A percentile compares a stretch with the other conserved stretches of the same genome.
phyloP scores from a whole-genome alignment of 345 rosid genomes.

The Hibiscus mutabilis region DNA sequence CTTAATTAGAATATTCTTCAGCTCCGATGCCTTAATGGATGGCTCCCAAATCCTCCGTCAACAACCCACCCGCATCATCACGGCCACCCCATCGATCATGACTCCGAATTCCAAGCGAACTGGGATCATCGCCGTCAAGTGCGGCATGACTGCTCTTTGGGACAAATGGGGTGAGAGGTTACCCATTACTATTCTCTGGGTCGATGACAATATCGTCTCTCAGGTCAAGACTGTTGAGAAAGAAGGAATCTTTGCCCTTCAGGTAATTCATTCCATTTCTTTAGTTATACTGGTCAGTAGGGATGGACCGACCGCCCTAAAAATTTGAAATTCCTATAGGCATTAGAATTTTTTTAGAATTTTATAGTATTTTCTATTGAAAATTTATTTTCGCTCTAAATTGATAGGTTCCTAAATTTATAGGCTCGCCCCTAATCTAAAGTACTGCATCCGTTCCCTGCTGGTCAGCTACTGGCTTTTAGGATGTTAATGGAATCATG shows the following conservation, averaged over 20 bases:
- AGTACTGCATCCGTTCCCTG: too few species aligned
- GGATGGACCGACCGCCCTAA: too few species aligned
- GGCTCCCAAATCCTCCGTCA: conserved; percentile 23
- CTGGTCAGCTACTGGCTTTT: background rate
- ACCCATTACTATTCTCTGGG: conserved; percentile 74
- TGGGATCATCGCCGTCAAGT: conserved; percentile 81
- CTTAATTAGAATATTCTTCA: conserved; percentile 31
- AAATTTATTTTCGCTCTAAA: too few species aligned
- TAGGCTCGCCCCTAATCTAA: too few species aligned
- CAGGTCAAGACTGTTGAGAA: conserved; percentile 90
- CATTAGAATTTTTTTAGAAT: too few species aligned
- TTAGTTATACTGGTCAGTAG: background rate
- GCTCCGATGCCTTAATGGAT: conserved; percentile 33
- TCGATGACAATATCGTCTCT: conserved; percentile 83
- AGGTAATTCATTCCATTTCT: conserved; percentile 34
- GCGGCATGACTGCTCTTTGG: conserved; percentile 89
- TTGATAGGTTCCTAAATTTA: too few species aligned
- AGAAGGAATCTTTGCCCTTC: conserved; percentile 78
- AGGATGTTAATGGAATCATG: background rate
- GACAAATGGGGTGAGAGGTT: conserved; percentile 95
- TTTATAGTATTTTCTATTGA: too few species aligned
- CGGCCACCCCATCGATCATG: conserved; percentile 58
- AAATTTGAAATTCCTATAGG: too few species aligned
- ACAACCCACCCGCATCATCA: conserved; percentile 38
- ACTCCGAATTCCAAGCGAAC: conserved; percentile 55